Evolutionary conservation across 2,329 filamentous ascomycete genomes (phyloP).

Genomic region (Orbilia blumenaviensis): DNA sequence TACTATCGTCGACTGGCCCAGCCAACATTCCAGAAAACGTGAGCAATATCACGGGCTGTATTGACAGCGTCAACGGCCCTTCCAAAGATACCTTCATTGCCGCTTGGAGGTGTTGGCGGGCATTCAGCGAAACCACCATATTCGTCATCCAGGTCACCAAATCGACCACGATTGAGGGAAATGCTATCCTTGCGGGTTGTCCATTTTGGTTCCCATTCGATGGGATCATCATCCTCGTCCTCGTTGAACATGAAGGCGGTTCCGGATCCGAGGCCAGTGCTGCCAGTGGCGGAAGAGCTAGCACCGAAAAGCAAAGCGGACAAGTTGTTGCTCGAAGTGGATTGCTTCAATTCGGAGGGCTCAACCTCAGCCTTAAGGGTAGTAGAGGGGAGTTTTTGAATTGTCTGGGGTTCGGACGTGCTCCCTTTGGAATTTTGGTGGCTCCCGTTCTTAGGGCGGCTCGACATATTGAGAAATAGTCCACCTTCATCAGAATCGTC

Average conservation of each 20-base stretch:
- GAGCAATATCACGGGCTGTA: conserved; percentile 74
- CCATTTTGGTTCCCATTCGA: conserved; percentile 54
- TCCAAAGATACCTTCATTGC: conserved; percentile 56
- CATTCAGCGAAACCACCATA: conserved; percentile 53
- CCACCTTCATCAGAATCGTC: conserved; percentile 71
- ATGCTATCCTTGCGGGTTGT: conserved; percentile 44
- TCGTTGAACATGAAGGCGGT: conserved; percentile 53
- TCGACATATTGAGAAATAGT: conserved; percentile 80
- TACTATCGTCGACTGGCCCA: conserved; percentile 54
- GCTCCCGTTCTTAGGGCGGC: conserved; percentile 65
- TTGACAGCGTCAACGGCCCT: conserved; percentile 65
- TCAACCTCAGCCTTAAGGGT: conserved; percentile 85
- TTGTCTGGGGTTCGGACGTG: conserved; percentile 76
- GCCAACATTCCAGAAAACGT: conserved; percentile 75
- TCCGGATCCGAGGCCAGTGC: conserved; percentile 54
- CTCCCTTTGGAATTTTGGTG: conserved; percentile 69
- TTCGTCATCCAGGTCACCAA: conserved; percentile 48
- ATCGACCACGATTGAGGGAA: conserved; percentile 37
- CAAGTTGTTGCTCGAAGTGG: conserved; percentile 63
- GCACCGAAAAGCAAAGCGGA: conserved; percentile 57
- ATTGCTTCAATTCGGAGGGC: conserved; percentile 72
- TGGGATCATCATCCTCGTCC: conserved; percentile 57
- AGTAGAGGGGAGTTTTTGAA: conserved; percentile 86
- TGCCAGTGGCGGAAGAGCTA: conserved; percentile 61
- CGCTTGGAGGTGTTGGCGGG: conserved; percentile 49